Conservation (phyloP, 2,329 filamentous ascomycete species). For the Paramyrothecium sp. region DNA sequence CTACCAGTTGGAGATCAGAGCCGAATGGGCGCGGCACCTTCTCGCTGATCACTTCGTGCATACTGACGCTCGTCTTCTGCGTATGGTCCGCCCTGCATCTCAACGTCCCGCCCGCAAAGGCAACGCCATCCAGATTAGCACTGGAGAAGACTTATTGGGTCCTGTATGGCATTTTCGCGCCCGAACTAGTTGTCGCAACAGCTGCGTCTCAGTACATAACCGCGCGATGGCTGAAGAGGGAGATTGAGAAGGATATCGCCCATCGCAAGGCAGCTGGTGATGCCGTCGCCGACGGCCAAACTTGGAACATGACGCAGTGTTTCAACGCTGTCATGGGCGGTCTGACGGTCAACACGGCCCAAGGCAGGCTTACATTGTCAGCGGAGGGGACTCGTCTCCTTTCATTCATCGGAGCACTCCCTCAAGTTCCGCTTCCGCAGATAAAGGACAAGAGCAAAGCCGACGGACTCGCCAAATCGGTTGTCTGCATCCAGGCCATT, state of each 20-base stretch:
- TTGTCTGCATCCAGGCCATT: constrained; percentile 34
- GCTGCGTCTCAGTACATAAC: constrained; percentile 13
- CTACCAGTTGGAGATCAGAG: neutral
- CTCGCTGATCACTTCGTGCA: constrained; percentile 30
- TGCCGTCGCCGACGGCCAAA: neutral
- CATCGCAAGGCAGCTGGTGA: neutral
- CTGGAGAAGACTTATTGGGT: constrained; percentile 25
- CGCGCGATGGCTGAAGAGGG: constrained; percentile 3
- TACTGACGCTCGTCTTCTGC: constrained; percentile 30
- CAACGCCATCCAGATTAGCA: constrained; percentile 3
- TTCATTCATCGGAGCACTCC: constrained; percentile 7
- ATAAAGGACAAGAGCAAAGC: constrained; percentile 37
- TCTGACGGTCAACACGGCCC: constrained; percentile 10
- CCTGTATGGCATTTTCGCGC: constrained; percentile 24
- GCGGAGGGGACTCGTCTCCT: constrained; percentile 7
- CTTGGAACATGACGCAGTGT: constrained; percentile 13
- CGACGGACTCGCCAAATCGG: constrained; percentile 27
- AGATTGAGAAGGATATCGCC: constrained; percentile 9
- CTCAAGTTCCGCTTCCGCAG: constrained; percentile 6
- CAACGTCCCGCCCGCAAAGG: constrained; percentile 25
- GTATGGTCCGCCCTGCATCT: constrained; percentile 35
- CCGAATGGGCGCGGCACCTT: constrained; percentile 25
- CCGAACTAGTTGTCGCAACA: constrained; percentile 27
- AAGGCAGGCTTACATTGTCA: constrained; percentile 1
- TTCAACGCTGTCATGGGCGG: constrained; percentile 30